phyloP scores from a whole-genome alignment of 176 grass and related monocot genomes.

The Aechmea fasciata region DNA sequence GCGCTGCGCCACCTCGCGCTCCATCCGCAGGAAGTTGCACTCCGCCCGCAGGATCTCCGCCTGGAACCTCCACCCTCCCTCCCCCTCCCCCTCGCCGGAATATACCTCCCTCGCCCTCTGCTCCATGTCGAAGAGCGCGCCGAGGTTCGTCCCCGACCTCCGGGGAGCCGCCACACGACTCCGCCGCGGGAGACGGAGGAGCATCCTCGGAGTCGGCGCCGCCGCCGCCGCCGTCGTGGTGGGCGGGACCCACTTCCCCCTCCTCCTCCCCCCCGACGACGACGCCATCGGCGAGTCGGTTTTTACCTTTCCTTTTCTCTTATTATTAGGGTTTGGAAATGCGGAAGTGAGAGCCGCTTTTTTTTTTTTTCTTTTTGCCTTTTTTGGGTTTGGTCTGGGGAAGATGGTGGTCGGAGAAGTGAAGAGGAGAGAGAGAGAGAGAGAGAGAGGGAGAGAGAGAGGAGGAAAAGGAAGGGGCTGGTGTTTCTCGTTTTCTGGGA shows the following conservation, averaged over 20 bases:
- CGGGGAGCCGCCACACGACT: background rate
- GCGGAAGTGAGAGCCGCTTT: slow-evolving; percentile 4
- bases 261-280: slow-evolving; percentile 41
- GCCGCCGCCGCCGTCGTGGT: slow-evolving; percentile 7
- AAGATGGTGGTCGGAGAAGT: slow-evolving; percentile 38
- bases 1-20: slow-evolving; percentile 63
- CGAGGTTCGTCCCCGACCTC: slow-evolving; percentile 30
- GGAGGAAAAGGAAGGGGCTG: slow-evolving; percentile 23
- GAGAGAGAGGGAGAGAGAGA: slow-evolving; percentile 7
- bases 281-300: background rate
- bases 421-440: slow-evolving; percentile 21
- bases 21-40: slow-evolving; percentile 92
- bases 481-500: slow-evolving; percentile 45
- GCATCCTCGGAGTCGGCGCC: slow-evolving; percentile 31
- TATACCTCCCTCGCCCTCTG: slow-evolving; percentile 31
- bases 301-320: too few species aligned
- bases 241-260: slow-evolving; percentile 35
- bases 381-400: slow-evolving; percentile 23
- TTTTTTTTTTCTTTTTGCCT: too few species aligned
- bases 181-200: slow-evolving; percentile 43
- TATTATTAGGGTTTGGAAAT: background rate
- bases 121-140: slow-evolving; percentile 59
- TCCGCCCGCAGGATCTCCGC: slow-evolving; percentile 89
- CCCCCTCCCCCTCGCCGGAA: slow-evolving; percentile 6
- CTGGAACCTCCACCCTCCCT: slow-evolving; percentile 89